These are phyloP conservation scores for Zygnema circumcarinatum DNA, from an alignment of 139 green algal genomes.

Conservation along the genomic window DNA sequence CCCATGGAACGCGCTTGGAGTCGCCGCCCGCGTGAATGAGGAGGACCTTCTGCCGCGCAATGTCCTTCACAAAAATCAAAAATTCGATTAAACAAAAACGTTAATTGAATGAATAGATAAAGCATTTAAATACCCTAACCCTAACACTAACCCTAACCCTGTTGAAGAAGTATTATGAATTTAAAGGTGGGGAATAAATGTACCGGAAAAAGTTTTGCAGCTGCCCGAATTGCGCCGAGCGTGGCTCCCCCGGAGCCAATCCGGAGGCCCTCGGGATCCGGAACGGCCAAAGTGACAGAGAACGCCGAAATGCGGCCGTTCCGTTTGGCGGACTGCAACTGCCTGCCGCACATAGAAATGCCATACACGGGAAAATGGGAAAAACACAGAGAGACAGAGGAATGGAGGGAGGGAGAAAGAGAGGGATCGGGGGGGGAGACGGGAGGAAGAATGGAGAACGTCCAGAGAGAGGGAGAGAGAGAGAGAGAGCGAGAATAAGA, in stretches of 20 bases:
- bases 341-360: constrained; percentile 7
- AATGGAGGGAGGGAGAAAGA: neutral
- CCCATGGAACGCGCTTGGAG: constrained; percentile 59
- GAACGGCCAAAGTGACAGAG: constrained; percentile 45
- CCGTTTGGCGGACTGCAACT: constrained; percentile 27
- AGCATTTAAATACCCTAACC: too few species aligned
- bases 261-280: constrained; percentile 49
- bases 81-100: too few species aligned
- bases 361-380: neutral
- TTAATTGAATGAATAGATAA: too few species aligned
- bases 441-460: neutral
- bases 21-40: constrained; percentile 60
- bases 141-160: too few species aligned
- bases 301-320: constrained; percentile 45
- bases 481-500: neutral
- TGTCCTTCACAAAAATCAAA: neutral
- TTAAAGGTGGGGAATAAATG: too few species aligned
- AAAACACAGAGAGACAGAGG: neutral
- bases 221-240: constrained; percentile 37
- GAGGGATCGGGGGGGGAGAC: neutral
- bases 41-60: constrained; percentile 34
- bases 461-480: neutral
- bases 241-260: constrained; percentile 60
- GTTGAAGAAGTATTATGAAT: too few species aligned
- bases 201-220: too few species aligned